Evolutionary conservation across 495 filamentous ascomycete genomes (phyloP), one percentile per base, ranked within the genome.

Genomic region (Peziza echinospora): DNA sequence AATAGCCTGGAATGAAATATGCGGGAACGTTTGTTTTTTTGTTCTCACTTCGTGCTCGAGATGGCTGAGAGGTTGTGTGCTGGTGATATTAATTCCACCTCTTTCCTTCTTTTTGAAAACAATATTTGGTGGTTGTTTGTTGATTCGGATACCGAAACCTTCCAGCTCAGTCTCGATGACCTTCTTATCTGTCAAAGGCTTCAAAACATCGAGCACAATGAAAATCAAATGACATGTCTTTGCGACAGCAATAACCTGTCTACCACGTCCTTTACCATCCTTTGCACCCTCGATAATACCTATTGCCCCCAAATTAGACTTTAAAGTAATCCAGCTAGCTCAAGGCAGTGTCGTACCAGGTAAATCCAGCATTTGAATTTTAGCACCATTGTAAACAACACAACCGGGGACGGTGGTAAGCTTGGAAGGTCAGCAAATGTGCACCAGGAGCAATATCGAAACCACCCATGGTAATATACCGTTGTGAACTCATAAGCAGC

Each of bases 51-150:
- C 89, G 49, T 80, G 72, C 59, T 89, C 82, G 49, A 97, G 85
- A 63, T 97, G 84, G 7, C 82, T 83, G 51, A 97, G 69, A 0
- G 84, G 84, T 23, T 84, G 76, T 22, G 89, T 97, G 67, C 76
- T 87, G 7, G 85, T 93, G 60, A 97, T 91, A 54, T 77, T 82
- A 56, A 97, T 73, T 21, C 89, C 89, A 55, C 89, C 89, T 68
- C 94, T 96, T 63, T 97, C 91, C 68, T 97, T 97, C 73, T 97
- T 97, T 68, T 78, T 87, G 69, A 96, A 94, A 16, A 83, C 76
- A 57, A 97, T 97, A 62, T 97, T 97, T 24, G 91, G 89, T 24
- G 89, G 89, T 52, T 76, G 64, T 69, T 96, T 96, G 69, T 97
- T 97, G 66, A 96, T 86, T 50, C 89, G 74, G 61, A 97, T 96